A percentile compares a stretch with the other conserved stretches of the same genome.
Conservation (phyloP, 2,329 filamentous ascomycete species). For the Aspergillus sp. region DNA sequence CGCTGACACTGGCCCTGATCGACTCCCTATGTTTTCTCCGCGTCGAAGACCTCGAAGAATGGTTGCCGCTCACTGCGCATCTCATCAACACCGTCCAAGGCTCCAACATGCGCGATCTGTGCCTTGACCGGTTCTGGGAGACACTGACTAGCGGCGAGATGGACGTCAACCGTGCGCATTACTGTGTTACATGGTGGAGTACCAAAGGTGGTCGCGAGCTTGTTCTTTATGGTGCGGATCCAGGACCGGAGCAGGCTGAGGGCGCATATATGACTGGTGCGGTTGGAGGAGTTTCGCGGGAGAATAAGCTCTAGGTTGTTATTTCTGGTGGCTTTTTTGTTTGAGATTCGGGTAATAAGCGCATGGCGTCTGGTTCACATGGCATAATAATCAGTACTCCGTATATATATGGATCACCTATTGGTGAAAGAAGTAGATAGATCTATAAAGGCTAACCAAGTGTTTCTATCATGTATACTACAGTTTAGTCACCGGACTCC, state of each 20-base stretch:
- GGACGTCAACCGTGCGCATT: conserved; percentile 72
- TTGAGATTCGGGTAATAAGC: neutral
- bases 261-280: conserved; percentile 50
- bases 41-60: conserved; percentile 64
- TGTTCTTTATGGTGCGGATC: conserved; percentile 41
- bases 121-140: conserved; percentile 68
- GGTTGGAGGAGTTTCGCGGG: conserved; percentile 29
- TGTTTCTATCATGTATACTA: neutral
- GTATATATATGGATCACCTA: neutral
- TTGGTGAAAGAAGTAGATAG: no score
- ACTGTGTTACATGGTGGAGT: conserved; percentile 83
- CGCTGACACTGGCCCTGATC: conserved; percentile 66
- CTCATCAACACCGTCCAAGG: conserved; percentile 59
- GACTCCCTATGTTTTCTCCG: conserved; percentile 70
- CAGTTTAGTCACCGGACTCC: conserved; percentile 47
- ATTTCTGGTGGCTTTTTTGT: conserved; percentile 1
- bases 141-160: conserved; percentile 73
- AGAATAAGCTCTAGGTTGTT: conserved; percentile 43
- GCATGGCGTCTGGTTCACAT: conserved; percentile 7
- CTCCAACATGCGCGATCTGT: conserved; percentile 52
- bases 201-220: conserved; percentile 52
- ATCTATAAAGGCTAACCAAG: no score
- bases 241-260: conserved; percentile 18
- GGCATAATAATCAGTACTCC: neutral
- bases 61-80: conserved; percentile 64